Evolutionary conservation across 306 rosid species (phyloP).

Genomic region (Nissolia schottii): DNA sequence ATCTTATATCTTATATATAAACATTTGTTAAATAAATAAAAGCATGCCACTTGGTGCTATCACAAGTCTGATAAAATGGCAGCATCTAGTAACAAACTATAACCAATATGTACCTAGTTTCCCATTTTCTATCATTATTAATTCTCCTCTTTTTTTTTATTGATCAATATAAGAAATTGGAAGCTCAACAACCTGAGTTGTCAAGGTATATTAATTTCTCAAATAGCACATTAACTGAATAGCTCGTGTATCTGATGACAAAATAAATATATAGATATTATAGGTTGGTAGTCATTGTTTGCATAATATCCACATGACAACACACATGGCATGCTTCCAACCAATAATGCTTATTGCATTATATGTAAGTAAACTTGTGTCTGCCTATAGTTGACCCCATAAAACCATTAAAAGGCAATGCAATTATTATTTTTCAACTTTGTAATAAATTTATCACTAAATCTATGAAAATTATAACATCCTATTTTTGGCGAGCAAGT

Average conservation of each 20-base stretch:
- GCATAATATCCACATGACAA: conserved; percentile 7
- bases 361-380: not conserved
- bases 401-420: conserved; percentile 1
- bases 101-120: not conserved
- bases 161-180: not conserved
- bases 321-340: conserved; percentile 35
- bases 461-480: not conserved
- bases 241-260: not conserved
- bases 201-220: not conserved
- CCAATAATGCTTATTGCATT: conserved; percentile 29
- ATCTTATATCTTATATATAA: too few relatives aligned
- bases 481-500: not conserved
- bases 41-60: not conserved
- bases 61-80: conserved; percentile 20
- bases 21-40: not conserved
- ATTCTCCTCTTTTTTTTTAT: not conserved
- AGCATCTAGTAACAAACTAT: not conserved
- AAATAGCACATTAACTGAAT: not conserved
- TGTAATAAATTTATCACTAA: not conserved
- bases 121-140: not conserved
- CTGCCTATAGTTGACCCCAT: conserved; percentile 16
- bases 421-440: not conserved
- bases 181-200: conserved; percentile 9
- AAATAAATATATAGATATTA: not conserved
- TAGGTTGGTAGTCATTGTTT: conserved; percentile 26